These are phyloP conservation scores for Ogataea polymorpha DNA, from an alignment of 805 yeast genomes.

Conservation along the genomic window DNA sequence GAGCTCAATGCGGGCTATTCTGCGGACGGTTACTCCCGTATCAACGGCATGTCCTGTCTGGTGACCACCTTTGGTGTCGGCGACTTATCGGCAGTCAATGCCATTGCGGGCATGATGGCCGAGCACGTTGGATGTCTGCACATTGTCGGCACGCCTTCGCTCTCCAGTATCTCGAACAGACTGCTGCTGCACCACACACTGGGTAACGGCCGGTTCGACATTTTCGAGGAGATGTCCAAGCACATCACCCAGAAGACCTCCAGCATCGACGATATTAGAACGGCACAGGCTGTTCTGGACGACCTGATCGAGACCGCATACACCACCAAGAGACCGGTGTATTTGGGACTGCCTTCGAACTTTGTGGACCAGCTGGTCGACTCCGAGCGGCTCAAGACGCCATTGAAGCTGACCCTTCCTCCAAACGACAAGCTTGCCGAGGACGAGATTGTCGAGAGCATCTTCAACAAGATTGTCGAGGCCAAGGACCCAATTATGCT, in stretches of 20 bases:
- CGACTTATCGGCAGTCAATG: conserved; percentile 79
- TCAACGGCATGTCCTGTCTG: conserved; percentile 70
- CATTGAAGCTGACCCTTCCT: conserved; percentile 58
- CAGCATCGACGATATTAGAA: conserved; percentile 56
- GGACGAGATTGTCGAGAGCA: conserved; percentile 54
- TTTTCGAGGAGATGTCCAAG: conserved; percentile 75
- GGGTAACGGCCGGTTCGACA: conserved; percentile 80
- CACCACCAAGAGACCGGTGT: conserved; percentile 74
- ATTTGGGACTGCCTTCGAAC: conserved; percentile 80
- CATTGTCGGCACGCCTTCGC: conserved; percentile 83
- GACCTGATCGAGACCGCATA: conserved; percentile 69
- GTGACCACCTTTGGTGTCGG: conserved; percentile 92
- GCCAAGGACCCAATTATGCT: conserved; percentile 72
- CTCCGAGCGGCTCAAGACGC: conserved; percentile 53
- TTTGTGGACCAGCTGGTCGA: conserved; percentile 65
- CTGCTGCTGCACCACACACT: conserved; percentile 77
- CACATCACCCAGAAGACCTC: conserved; percentile 67
- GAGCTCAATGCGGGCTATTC: conserved; percentile 88
- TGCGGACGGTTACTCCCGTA: conserved; percentile 84
- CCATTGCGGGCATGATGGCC: conserved; percentile 85
- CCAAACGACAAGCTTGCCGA: conserved; percentile 62
- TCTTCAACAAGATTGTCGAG: conserved; percentile 48
- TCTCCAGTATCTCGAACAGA: conserved; percentile 68
- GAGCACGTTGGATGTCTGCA: conserved; percentile 86
- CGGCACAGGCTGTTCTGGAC: conserved; percentile 73